Evolutionary conservation across 2,329 filamentous ascomycete species (phyloP).

Genomic region (Acephala macrosclerotiorum): DNA sequence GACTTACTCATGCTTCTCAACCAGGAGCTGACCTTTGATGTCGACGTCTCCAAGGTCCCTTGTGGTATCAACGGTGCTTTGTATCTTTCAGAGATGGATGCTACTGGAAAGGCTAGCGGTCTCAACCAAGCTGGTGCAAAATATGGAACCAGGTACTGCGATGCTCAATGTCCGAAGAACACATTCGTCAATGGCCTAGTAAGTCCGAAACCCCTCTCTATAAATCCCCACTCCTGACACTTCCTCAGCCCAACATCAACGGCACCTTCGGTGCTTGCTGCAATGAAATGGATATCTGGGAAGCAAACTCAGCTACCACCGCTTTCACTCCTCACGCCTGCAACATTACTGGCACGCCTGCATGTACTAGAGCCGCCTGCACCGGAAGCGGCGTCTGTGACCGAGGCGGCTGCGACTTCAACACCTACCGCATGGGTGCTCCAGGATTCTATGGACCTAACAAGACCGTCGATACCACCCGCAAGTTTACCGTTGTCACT

Average conservation of each 20-base stretch:
- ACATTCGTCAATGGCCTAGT: constrained; percentile 61
- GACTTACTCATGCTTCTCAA: constrained; percentile 68
- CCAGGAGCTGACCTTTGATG: constrained; percentile 75
- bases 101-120: constrained; percentile 63
- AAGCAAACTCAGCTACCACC: constrained; percentile 64
- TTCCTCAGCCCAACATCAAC: constrained; percentile 56
- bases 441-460: constrained; percentile 61
- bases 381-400: constrained; percentile 59
- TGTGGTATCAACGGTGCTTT: constrained; percentile 77
- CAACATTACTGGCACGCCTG: constrained; percentile 49
- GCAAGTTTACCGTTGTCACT: constrained; percentile 63
- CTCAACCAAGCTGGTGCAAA: constrained; percentile 62
- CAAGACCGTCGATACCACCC: constrained; percentile 57
- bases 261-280: constrained; percentile 59
- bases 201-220: constrained; percentile 22
- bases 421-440: constrained; percentile 63
- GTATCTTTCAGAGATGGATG: constrained; percentile 70
- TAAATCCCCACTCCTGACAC: constrained; percentile 22
- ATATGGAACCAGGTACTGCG: constrained; percentile 70
- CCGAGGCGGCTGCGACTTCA: constrained; percentile 66
- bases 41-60: constrained; percentile 70
- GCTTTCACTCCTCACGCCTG: constrained; percentile 66
- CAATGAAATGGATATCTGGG: constrained; percentile 74
- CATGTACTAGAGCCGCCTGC: constrained; percentile 50
- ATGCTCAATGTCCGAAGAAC: constrained; percentile 61